These are phyloP conservation scores for Berkeleyomyces rouxiae DNA, from an alignment of 2,329 filamentous ascomycete species.

Conservation along the genomic window DNA sequence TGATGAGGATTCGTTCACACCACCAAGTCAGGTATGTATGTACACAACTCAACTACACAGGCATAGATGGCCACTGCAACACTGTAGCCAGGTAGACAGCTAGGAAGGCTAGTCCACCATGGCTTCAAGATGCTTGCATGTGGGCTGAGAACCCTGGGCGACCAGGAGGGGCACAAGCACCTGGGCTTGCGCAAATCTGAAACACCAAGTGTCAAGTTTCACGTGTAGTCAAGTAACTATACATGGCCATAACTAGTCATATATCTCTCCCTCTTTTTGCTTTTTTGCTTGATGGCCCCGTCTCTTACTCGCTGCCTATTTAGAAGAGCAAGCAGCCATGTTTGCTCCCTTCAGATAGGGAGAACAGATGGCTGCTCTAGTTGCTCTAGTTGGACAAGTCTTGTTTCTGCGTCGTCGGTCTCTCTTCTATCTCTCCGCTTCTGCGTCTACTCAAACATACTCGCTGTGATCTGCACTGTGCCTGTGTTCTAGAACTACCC, in stretches of 20 bases:
- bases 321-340: no score
- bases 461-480: no score
- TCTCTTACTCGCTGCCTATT: constrained; percentile 4
- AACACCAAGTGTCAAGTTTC: constrained; percentile 7
- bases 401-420: no score
- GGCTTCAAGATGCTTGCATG: background rate
- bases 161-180: background rate
- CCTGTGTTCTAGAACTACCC: no score
- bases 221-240: background rate
- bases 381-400: no score
- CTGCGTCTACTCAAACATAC: no score
- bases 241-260: background rate
- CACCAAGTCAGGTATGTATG: no score
- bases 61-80: background rate
- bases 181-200: background rate
- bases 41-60: no score
- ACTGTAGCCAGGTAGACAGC: background rate
- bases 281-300: background rate
- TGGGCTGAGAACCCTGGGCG: background rate
- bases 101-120: background rate
- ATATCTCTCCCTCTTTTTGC: constrained; percentile 12
- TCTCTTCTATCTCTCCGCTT: no score
- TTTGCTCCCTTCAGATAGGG: no score
- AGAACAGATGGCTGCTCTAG: no score
- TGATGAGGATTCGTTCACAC: no score